Evolutionary conservation across 257 asterid species (phyloP).

Genomic region (Solanum phureja): DNA sequence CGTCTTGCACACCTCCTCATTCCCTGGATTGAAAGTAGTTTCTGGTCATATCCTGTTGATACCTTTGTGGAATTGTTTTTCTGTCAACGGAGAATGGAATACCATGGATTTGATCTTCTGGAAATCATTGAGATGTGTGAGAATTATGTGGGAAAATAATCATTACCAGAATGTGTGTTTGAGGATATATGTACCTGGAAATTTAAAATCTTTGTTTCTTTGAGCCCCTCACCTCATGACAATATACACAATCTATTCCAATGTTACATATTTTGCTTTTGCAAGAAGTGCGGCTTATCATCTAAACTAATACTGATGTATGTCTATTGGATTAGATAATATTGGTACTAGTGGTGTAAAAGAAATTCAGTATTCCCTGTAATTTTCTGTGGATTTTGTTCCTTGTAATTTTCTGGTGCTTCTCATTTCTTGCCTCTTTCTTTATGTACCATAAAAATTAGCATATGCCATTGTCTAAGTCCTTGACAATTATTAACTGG

Average conservation of each 20-base stretch:
- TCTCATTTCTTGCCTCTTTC: background rate
- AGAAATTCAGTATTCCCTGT: background rate
- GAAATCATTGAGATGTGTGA: background rate
- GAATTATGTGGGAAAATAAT: background rate
- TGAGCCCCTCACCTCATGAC: background rate
- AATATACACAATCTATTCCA: background rate
- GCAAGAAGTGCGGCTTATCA: background rate
- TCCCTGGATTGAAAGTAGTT: background rate
- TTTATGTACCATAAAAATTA: background rate
- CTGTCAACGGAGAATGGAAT: background rate
- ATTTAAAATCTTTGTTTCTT: background rate
- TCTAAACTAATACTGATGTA: background rate
- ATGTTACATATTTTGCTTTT: background rate
- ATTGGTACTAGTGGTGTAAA: background rate
- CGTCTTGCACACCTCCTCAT: background rate
- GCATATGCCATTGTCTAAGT: background rate
- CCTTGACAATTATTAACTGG: background rate
- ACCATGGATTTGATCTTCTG: background rate
- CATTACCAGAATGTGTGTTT: background rate
- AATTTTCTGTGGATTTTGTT: background rate
- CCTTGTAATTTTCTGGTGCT: background rate
- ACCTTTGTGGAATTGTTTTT: background rate
- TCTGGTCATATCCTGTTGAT: background rate
- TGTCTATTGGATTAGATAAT: background rate
- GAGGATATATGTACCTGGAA: background rate